Conservation (phyloP, 768 basidiomycete species). For the Lactifluus subvellereus region DNA sequence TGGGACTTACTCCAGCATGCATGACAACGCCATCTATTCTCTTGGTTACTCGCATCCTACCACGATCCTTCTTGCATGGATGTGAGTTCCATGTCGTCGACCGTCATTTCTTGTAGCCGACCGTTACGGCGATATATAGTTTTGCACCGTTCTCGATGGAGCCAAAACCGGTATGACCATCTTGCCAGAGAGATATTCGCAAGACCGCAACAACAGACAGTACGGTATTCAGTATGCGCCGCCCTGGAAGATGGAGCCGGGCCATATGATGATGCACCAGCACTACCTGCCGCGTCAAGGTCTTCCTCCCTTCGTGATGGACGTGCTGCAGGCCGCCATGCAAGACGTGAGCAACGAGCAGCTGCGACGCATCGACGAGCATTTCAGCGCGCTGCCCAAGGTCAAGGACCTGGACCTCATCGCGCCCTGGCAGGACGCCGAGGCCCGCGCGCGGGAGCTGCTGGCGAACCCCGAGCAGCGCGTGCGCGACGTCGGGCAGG, state of each 20-base stretch:
- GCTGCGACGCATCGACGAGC: constrained; percentile 29
- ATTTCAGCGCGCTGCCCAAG: constrained; percentile 24
- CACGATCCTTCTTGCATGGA: constrained; percentile 51
- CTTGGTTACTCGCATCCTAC: constrained; percentile 45
- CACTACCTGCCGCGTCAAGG: background rate
- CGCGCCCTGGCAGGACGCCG: constrained; percentile 37
- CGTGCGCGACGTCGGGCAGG: constrained; percentile 27
- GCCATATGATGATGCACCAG: background rate
- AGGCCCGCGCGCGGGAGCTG: constrained; percentile 23
- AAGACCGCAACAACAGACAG: constrained; percentile 12
- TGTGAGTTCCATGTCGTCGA: constrained; percentile 33
- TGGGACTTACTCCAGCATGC: constrained; percentile 48
- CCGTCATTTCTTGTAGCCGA: background rate
- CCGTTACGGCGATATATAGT: constrained; percentile 29
- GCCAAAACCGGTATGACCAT: constrained; percentile 54
- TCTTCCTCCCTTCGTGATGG: constrained; percentile 7
- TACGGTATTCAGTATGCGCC: constrained; percentile 29
- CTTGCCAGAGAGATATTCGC: constrained; percentile 28
- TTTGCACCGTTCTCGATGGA: constrained; percentile 52
- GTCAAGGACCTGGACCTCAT: constrained; percentile 29
- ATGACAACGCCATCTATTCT: constrained; percentile 49
- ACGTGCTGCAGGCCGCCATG: constrained; percentile 24
- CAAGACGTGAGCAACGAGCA: constrained; percentile 25
- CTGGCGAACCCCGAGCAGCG: constrained; percentile 40
- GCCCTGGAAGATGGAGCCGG: constrained; percentile 25